Percentiles rank a stretch among this genome's conserved stretches.
Conservation (phyloP, 2,329 filamentous ascomycete genomes). For the Rachicladosporium sp. region DNA sequence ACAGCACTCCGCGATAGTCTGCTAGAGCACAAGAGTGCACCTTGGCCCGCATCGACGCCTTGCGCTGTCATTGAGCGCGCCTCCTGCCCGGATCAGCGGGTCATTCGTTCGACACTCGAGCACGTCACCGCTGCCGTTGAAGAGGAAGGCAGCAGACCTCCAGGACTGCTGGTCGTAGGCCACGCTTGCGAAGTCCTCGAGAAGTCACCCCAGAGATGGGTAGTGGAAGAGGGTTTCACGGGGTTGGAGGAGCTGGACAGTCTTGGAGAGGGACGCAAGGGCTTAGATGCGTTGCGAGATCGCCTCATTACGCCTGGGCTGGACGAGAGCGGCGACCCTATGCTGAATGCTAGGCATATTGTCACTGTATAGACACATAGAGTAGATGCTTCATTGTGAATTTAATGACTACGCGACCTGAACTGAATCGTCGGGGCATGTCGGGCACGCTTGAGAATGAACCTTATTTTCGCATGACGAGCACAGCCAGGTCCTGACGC, state of each 20-base stretch:
- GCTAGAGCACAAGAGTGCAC: conserved; percentile 29
- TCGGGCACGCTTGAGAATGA: too few relatives aligned
- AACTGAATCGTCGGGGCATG: too few relatives aligned
- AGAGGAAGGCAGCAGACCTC: conserved; percentile 76
- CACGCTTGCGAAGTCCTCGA: conserved; percentile 69
- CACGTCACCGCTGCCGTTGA: conserved; percentile 74
- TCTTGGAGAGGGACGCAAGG: conserved; percentile 17
- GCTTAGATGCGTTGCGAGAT: conserved; percentile 20
- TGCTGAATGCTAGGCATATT: conserved; percentile 1
- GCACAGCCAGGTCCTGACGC: too few relatives aligned
- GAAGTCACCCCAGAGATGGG: conserved; percentile 55
- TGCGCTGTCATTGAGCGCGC: conserved; percentile 90
- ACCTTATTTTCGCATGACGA: too few relatives aligned
- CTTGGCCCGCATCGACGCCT: conserved; percentile 55
- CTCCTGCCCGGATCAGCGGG: conserved; percentile 84
- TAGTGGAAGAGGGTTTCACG: conserved; percentile 75
- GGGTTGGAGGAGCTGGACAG: conserved; percentile 48
- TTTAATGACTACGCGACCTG: too few relatives aligned
- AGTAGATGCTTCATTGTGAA: too few relatives aligned
- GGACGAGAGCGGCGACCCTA: conserved; percentile 9
- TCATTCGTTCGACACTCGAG: conserved; percentile 79
- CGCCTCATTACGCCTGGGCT: conserved; percentile 15
- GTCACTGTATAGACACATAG: too few relatives aligned
- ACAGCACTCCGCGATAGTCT: conserved; percentile 60
- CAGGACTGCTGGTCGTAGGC: conserved; percentile 77